phyloP scores from a whole-genome alignment of 495 filamentous ascomycete species.

The Neurospora intermedia region DNA sequence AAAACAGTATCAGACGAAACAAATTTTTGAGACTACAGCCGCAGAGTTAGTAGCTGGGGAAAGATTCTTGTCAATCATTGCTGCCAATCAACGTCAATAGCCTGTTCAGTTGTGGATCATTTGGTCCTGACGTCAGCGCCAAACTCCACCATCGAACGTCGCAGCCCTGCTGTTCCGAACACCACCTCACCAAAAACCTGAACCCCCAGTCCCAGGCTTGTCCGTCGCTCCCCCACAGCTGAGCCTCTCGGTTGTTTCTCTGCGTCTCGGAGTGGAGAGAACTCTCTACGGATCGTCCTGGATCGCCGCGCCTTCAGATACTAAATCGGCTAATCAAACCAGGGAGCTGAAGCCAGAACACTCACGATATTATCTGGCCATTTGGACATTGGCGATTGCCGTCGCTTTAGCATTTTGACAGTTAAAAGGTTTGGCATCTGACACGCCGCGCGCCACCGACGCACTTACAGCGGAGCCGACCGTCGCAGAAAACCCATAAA shows the following conservation, averaged over 20 bases:
- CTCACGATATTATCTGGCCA: not conserved
- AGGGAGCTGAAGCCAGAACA: not conserved
- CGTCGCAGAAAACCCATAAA: not conserved
- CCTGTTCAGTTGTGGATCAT: not conserved
- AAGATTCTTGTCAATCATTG: not conserved
- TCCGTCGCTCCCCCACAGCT: not conserved
- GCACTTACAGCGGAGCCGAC: not conserved
- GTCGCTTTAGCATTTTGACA: not conserved
- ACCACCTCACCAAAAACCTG: not conserved
- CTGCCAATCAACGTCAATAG: not conserved
- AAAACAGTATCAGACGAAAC: not conserved
- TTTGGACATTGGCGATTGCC: not conserved
- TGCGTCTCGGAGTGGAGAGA: not conserved
- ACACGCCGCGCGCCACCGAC: not conserved
- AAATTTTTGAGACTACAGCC: not conserved
- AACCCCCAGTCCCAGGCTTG: not conserved
- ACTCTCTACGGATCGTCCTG: not conserved
- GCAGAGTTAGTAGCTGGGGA: not conserved
- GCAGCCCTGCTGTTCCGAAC: not conserved
- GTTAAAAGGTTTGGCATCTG: not conserved
- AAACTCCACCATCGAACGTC: not conserved
- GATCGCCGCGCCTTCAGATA: not conserved
- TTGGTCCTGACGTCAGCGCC: not conserved
- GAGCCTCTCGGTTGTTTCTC: not conserved
- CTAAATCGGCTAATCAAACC: not conserved